Percentiles rank a stretch among this genome's conserved stretches.
phyloP scores from a whole-genome alignment of 2,329 filamentous ascomycete species.

The Sodiomyces alkalinus region DNA sequence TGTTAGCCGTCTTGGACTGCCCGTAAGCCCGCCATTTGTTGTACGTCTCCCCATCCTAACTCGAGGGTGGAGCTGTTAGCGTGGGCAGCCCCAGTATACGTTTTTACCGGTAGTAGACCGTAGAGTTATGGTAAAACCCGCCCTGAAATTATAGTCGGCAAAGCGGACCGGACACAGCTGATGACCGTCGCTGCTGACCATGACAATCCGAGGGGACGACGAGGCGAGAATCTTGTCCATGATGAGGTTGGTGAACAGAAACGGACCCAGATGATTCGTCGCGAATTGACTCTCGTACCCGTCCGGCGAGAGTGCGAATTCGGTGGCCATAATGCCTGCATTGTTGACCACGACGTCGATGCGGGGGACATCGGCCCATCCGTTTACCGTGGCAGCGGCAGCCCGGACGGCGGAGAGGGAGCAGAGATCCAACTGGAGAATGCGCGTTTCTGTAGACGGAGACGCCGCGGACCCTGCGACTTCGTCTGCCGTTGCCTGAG shows the following conservation, averaged over 20 bases:
- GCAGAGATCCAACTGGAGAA: slow-evolving; percentile 23
- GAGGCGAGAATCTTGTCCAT: slow-evolving; percentile 15
- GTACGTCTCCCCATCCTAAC: slow-evolving; percentile 10
- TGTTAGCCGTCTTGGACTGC: slow-evolving; percentile 14
- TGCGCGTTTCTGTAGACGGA: slow-evolving; percentile 17
- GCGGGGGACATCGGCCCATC: slow-evolving; percentile 14
- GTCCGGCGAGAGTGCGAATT: slow-evolving; percentile 16
- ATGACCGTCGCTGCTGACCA: slow-evolving; percentile 27
- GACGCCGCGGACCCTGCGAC: slow-evolving; percentile 16
- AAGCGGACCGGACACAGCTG: slow-evolving; percentile 24
- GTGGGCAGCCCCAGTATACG: not conserved
- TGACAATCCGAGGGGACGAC: slow-evolving; percentile 20
- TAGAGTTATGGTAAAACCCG: too few relatives aligned
- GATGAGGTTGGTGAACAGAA: slow-evolving; percentile 23
- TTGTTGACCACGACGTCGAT: slow-evolving; percentile 28
- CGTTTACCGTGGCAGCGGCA: slow-evolving; percentile 20
- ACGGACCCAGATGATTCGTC: slow-evolving; percentile 22
- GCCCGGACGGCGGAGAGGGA: slow-evolving; percentile 22
- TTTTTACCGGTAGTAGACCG: not conserved
- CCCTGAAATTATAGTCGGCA: slow-evolving; percentile 26
- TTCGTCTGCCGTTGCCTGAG: slow-evolving; percentile 19
- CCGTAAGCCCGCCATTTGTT: slow-evolving; percentile 13
- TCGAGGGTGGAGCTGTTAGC: not conserved
- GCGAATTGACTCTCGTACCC: slow-evolving; percentile 23
- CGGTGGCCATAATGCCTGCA: slow-evolving; percentile 24